A percentile compares a stretch with the other conserved stretches of the same genome.
phyloP scores from a whole-genome alignment of 2,329 filamentous ascomycete genomes.

The Plectosphaerella plurivora region DNA sequence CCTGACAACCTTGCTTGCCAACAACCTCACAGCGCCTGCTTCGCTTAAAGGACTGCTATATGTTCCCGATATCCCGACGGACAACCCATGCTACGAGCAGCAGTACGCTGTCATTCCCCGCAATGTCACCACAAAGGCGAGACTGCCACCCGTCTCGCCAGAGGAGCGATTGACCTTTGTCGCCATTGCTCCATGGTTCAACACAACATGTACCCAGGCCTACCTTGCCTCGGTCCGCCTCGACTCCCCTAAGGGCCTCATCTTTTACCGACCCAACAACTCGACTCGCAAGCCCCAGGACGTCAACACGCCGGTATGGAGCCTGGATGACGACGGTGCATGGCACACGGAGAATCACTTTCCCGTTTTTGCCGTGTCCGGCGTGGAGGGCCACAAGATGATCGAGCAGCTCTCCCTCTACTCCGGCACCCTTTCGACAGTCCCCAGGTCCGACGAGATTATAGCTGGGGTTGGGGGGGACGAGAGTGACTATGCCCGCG shows the following conservation, averaged over 20 bases:
- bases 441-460: constrained; percentile 47
- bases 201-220: constrained; percentile 63
- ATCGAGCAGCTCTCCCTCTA: constrained; percentile 71
- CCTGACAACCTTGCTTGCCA: constrained; percentile 72
- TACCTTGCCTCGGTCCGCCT: constrained; percentile 61
- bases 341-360: constrained; percentile 71
- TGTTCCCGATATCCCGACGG: constrained; percentile 62
- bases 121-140: constrained; percentile 68
- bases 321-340: constrained; percentile 60
- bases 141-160: constrained; percentile 67
- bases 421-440: constrained; percentile 65
- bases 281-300: constrained; percentile 59
- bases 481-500: constrained; percentile 51
- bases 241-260: constrained; percentile 57
- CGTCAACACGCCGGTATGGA: constrained; percentile 62
- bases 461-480: too few relatives aligned
- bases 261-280: constrained; percentile 58
- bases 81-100: constrained; percentile 58
- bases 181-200: constrained; percentile 84
- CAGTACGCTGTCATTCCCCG: constrained; percentile 63
- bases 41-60: constrained; percentile 77
- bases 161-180: constrained; percentile 49
- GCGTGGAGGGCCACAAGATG: constrained; percentile 59
- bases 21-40: constrained; percentile 56
- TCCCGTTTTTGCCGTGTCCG: constrained; percentile 79